Evolutionary conservation across 345 rosid species (phyloP).

Genomic region (Corymbia maculata): DNA sequence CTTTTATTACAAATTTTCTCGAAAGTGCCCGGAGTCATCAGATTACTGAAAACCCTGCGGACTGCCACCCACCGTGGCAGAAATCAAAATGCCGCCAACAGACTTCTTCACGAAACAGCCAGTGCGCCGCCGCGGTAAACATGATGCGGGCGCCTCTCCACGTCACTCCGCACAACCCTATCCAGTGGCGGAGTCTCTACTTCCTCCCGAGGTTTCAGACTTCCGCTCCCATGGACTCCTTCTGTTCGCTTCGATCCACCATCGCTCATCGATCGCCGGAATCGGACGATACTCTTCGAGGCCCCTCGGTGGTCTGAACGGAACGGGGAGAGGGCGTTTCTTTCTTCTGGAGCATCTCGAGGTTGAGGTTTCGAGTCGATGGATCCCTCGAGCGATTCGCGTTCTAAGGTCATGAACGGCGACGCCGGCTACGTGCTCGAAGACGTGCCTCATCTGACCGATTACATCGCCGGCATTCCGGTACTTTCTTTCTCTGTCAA

Average conservation of each 20-base stretch:
- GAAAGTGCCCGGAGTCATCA: too few relatives aligned
- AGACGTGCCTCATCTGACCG: constrained; percentile 70
- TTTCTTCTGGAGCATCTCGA: background rate
- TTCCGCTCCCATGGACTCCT: background rate
- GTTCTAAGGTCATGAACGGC: constrained; percentile 24
- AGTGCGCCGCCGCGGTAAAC: background rate
- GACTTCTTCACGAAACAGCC: background rate
- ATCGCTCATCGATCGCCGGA: background rate
- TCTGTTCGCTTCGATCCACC: background rate
- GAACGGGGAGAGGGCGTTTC: background rate
- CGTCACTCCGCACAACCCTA: background rate
- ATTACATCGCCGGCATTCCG: constrained; percentile 58
- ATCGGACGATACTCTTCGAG: background rate
- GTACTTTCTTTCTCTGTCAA: constrained; percentile 14
- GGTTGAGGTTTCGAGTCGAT: background rate
- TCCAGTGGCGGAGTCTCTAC: background rate
- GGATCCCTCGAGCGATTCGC: background rate
- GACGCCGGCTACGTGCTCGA: constrained; percentile 60
- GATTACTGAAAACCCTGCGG: background rate
- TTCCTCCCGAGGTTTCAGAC: background rate
- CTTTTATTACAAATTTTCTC: too few relatives aligned
- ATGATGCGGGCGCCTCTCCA: background rate
- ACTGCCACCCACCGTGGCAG: background rate
- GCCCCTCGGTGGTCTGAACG: background rate
- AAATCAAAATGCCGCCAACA: background rate